Conservation (phyloP, 345 rosid genomes). For the Euphorbia tirucalli region DNA sequence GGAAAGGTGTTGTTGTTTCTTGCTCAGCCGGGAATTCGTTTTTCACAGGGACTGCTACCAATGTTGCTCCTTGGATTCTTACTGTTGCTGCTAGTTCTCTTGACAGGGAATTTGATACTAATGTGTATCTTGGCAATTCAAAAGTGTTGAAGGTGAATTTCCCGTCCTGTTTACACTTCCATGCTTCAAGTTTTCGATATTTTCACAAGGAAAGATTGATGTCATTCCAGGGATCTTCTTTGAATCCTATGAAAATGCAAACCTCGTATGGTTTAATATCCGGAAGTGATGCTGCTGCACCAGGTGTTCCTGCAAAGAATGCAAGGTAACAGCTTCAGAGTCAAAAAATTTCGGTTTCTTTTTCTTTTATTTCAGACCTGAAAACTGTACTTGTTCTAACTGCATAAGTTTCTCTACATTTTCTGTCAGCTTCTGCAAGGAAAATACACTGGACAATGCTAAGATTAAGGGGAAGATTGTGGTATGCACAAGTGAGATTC, state of each 20-base stretch:
- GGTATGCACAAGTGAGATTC: conserved; percentile 33
- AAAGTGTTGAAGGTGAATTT: conserved; percentile 27
- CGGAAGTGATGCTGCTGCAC: conserved; percentile 47
- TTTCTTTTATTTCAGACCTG: no score
- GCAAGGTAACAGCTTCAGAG: conserved; percentile 32
- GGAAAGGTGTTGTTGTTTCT: conserved; percentile 42
- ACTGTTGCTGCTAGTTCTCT: conserved; percentile 49
- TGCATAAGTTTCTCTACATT: background rate
- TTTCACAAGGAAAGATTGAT: background rate
- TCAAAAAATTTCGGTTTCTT: no score
- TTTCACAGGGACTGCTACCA: conserved; percentile 30
- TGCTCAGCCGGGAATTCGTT: conserved; percentile 46
- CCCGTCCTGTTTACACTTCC: background rate
- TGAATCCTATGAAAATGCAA: conserved; percentile 42
- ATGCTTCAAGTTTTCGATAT: background rate
- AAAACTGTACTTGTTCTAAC: background rate
- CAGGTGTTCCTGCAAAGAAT: conserved; percentile 39
- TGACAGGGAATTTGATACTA: conserved; percentile 36
- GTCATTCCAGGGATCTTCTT: conserved; percentile 34
- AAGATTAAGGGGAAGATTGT: conserved; percentile 48
- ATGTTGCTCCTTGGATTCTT: conserved; percentile 52
- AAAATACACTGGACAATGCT: conserved; percentile 35
- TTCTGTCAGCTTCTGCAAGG: conserved; percentile 44
- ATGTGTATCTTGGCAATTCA: conserved; percentile 35
- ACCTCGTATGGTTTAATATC: conserved; percentile 29